These are phyloP conservation scores for Rhodotorula paludigena DNA, from an alignment of 768 basidiomycete species.

Conservation along the genomic window DNA sequence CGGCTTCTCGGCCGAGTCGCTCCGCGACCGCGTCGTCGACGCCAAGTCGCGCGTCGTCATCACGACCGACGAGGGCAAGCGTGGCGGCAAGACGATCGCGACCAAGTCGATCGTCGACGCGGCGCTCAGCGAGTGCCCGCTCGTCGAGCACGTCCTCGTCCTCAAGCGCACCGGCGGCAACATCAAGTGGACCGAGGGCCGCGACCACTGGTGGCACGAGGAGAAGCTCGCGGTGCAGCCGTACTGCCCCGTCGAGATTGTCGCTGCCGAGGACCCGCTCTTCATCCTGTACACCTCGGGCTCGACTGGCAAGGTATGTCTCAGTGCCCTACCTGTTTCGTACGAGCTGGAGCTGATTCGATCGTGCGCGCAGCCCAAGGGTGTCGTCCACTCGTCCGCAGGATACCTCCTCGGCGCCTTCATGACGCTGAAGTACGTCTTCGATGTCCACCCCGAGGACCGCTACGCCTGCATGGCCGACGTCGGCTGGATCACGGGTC, in stretches of 20 bases:
- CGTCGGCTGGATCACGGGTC: conserved; percentile 91
- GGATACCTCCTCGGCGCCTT: conserved; percentile 85
- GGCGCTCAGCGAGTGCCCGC: conserved; percentile 75
- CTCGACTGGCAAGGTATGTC: conserved; percentile 31
- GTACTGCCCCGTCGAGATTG: conserved; percentile 81
- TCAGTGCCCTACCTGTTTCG: not conserved
- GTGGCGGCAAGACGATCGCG: conserved; percentile 91
- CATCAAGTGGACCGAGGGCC: conserved; percentile 71
- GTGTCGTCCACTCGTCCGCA: conserved; percentile 64
- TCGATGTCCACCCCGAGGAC: conserved; percentile 95
- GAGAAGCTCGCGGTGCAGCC: conserved; percentile 73
- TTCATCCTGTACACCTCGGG: conserved; percentile 83
- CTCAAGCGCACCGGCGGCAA: conserved; percentile 77
- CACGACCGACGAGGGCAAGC: conserved; percentile 87
- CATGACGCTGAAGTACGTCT: conserved; percentile 92
- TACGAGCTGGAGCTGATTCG: conserved; percentile 52
- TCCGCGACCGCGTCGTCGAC: conserved; percentile 85
- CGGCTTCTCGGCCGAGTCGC: conserved; percentile 89
- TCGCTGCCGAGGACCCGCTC: conserved; percentile 89
- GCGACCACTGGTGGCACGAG: conserved; percentile 97
- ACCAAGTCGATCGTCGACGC: conserved; percentile 90
- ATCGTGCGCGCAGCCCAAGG: conserved; percentile 61
- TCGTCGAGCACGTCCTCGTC: conserved; percentile 85
- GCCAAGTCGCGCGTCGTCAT: conserved; percentile 86
- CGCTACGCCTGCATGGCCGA: conserved; percentile 98